phyloP scores from a whole-genome alignment of 148 eudicot genomes.

The Rhododendron simsii region DNA sequence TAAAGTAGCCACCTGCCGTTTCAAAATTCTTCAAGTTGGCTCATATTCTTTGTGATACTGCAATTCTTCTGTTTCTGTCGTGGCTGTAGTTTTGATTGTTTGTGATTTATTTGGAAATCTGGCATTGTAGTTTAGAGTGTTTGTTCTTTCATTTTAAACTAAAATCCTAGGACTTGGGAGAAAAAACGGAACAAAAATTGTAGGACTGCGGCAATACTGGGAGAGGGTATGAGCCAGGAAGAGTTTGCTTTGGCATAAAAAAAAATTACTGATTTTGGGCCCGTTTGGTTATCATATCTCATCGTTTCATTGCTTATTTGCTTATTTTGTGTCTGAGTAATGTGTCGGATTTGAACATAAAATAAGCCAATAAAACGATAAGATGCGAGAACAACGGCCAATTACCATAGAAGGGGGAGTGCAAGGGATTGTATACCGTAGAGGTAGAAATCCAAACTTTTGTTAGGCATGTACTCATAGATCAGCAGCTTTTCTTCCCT shows the following conservation, averaged over 20 bases:
- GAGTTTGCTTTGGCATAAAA: neutral
- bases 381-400: no score
- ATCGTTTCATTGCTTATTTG: no score
- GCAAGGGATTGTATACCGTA: neutral
- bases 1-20: neutral
- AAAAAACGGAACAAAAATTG: neutral
- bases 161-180: no score
- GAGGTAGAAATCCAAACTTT: conserved; percentile 27
- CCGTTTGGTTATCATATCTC: no score
- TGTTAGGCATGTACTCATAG: neutral
- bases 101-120: neutral
- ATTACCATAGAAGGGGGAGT: neutral
- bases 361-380: no score
- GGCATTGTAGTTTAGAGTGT: neutral
- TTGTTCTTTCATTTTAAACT: neutral
- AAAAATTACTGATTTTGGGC: neutral
- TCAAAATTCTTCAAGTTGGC: neutral
- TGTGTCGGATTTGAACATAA: no score
- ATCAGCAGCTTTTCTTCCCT: conserved; percentile 27
- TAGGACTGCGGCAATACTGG: neutral
- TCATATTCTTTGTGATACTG: neutral
- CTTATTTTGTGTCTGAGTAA: no score
- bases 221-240: neutral
- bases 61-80: no score
- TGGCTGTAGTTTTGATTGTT: neutral